Evolutionary conservation across 202 grass and related monocot genomes (phyloP).

Genomic region (Panicum hallii): DNA sequence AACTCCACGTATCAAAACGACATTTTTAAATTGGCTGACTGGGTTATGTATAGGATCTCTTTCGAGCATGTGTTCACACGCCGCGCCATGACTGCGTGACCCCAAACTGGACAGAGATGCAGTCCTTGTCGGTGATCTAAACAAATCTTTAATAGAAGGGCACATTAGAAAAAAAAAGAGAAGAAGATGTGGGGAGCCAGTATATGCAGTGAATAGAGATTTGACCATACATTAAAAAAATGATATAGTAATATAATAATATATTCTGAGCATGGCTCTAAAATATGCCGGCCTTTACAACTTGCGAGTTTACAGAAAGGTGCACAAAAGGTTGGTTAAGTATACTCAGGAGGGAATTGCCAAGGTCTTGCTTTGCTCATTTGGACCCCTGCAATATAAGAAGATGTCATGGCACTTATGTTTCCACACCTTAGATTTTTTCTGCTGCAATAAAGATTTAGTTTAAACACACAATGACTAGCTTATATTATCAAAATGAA

Average conservation of each 20-base stretch:
- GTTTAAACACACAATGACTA: too few relatives aligned
- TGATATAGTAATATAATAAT: neutral
- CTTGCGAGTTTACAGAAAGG: conserved; percentile 20
- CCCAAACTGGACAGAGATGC: neutral
- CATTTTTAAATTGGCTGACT: neutral
- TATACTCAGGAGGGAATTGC: too few relatives aligned
- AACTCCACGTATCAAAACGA: neutral
- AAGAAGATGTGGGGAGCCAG: neutral
- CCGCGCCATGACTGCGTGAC: neutral
- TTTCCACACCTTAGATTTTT: neutral
- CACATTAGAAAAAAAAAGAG: neutral
- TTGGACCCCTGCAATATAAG: neutral
- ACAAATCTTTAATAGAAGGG: neutral
- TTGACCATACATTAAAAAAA: conserved; percentile 23
- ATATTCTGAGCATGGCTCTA: neutral
- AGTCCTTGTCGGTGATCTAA: conserved; percentile 10
- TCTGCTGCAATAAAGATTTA: too few relatives aligned
- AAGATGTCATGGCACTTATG: conserved; percentile 1
- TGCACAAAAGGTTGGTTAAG: neutral
- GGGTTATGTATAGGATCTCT: neutral
- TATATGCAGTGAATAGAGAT: conserved; percentile 16
- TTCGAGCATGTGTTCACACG: conserved; percentile 17
- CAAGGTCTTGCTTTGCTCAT: neutral
- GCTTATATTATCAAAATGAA: too few relatives aligned
- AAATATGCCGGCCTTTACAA: neutral